Base-by-base conservation (phyloP, 352 stramenopile species). In the Saprolegnia diclina region DNA sequence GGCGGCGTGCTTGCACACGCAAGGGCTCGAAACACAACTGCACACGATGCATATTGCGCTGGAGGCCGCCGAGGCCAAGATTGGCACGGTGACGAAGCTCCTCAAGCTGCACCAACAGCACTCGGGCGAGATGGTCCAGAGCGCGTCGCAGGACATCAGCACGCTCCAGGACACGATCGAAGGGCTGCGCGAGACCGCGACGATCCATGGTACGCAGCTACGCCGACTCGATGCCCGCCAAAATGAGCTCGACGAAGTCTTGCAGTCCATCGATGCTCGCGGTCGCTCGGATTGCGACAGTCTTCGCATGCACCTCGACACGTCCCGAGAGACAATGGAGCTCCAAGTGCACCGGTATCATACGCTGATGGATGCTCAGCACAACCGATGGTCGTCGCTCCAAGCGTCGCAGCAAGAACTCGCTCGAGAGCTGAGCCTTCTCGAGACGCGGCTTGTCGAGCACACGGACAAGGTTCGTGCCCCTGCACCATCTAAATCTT, bases 71-170 rank as follows among this genome's bases (percentile, higher is more conserved):
- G 81, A 89, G 22, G 74, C 87, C 66, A 88, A 87, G 71, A 50
- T 89, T 26, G 74, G 71, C n/a, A 83, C 82, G 38, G 76, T 92
- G 26, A 83, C 82, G 24, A 90, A 88, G 46, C 77, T 92, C 10
- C 77, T 88, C 32, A 76, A 80, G 0, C 73, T 90, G 46, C 87
- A 89, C 55, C 84, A 92, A 46, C 80, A 92, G 62, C 86, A 85
- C 71, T 73, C 86, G 19, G 84, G 89, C 11, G 74, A 80, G 16
- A 57, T 81, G 35, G 65, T 76, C 5, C 61, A 81, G 24, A 61
- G 74, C 22, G 73, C 81, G 22, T 73, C 78, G 37, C 76, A 88
- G 29, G 71, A 74, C n/a, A 89, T 81, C 78, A n/a, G 65, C 24
- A 11, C 40, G 0, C 45, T 79, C 5, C 48, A 66, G 21, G 65